Percentiles rank a stretch among this genome's conserved stretches.
Evolutionary conservation across 164 flowering plant genomes (phyloP).

Genomic region (Euptelea pleiosperma): DNA sequence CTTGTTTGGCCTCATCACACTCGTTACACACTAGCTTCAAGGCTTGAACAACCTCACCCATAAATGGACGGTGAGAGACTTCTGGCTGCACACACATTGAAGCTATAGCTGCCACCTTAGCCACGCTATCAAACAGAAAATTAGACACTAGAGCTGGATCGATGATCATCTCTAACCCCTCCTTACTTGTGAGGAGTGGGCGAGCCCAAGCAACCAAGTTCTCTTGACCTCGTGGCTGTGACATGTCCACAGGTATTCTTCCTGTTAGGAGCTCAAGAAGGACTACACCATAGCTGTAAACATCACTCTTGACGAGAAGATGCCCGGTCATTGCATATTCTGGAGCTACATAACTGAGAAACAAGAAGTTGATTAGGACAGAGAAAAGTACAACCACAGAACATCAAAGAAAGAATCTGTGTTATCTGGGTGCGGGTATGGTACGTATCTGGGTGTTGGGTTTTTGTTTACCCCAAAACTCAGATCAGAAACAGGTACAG

Average conservation of each 20-base stretch:
- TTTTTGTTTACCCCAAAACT: too few species aligned
- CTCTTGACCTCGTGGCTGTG: constrained; percentile 81
- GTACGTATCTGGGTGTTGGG: too few species aligned
- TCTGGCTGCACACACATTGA: constrained; percentile 98
- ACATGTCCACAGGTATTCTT: constrained; percentile 91
- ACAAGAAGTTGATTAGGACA: background rate
- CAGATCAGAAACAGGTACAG: too few species aligned
- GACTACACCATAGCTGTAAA: constrained; percentile 95
- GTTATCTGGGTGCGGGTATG: too few species aligned
- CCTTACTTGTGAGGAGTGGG: constrained; percentile 74
- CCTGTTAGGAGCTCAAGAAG: constrained; percentile 93
- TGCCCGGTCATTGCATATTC: constrained; percentile 99
- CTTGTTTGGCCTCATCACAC: constrained; percentile 53
- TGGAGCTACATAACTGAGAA: constrained; percentile 73
- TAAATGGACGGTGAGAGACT: constrained; percentile 93
- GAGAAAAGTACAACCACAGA: too few species aligned
- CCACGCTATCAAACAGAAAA: constrained; percentile 58
- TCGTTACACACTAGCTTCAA: constrained; percentile 80
- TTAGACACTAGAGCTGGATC: constrained; percentile 64
- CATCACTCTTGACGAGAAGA: constrained; percentile 96
- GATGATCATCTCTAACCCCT: constrained; percentile 55
- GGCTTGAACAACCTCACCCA: constrained; percentile 99
- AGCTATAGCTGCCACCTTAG: constrained; percentile 95
- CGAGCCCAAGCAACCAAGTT: constrained; percentile 90
- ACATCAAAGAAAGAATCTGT: too few species aligned